Percentiles rank a stretch among this genome's conserved stretches.
These are phyloP conservation scores for Agrocybe pediades DNA, from an alignment of 768 basidiomycete species.

Conservation along the genomic window DNA sequence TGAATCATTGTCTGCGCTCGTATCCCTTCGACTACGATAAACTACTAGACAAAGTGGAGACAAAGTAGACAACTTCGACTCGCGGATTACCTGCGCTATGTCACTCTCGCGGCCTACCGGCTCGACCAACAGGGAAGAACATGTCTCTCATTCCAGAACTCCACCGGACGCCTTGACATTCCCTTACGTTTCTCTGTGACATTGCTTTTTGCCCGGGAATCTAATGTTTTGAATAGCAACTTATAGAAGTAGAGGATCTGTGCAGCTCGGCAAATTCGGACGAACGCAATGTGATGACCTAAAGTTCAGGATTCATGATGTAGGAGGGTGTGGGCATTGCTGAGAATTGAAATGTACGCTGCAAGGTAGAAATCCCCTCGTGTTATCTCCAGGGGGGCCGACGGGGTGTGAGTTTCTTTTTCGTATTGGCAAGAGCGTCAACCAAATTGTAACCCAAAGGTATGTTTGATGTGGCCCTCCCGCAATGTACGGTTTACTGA, in stretches of 20 bases:
- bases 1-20: conserved; percentile 97
- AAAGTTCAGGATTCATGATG: too few species aligned
- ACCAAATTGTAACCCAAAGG: too few species aligned
- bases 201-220: not conserved
- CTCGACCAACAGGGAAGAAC: conserved; percentile 83
- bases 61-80: not conserved
- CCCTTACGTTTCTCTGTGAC: conserved; percentile 57
- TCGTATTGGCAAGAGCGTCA: too few species aligned
- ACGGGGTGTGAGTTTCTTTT: too few species aligned
- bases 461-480: too few species aligned
- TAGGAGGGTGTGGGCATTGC: too few species aligned
- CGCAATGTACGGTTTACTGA: too few species aligned
- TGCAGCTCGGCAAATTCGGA: conserved; percentile 88
- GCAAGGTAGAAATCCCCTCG: too few species aligned
- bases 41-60: conserved; percentile 85
- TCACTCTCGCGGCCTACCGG: conserved; percentile 34
- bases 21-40: conserved; percentile 90
- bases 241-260: conserved; percentile 95
- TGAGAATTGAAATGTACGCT: too few species aligned
- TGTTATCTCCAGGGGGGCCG: too few species aligned
- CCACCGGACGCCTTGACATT: conserved; percentile 86
- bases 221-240: conserved; percentile 55
- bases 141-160: conserved; percentile 82
- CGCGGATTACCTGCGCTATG: not conserved
- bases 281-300: conserved; percentile 97